Percentiles rank a stretch among this genome's conserved stretches.
Conservation (phyloP, 441 rosid genomes). For the Populus hybrid region DNA sequence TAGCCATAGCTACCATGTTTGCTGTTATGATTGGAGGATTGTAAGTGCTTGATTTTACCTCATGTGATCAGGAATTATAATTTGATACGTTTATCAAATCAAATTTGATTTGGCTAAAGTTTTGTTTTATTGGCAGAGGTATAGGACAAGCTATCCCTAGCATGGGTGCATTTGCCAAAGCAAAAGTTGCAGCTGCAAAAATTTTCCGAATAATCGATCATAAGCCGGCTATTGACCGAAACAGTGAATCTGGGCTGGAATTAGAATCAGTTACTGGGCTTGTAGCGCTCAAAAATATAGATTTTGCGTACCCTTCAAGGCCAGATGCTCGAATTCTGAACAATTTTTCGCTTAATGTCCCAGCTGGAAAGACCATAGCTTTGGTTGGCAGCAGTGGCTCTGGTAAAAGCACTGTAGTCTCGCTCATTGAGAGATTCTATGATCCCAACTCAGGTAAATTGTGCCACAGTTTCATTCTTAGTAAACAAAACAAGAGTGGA, state of each 20-base stretch:
- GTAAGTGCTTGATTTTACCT: constrained; percentile 46
- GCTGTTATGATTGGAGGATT: constrained; percentile 98
- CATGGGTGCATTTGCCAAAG: constrained; percentile 90
- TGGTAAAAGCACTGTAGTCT: constrained; percentile 98
- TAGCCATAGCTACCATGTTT: constrained; percentile 97
- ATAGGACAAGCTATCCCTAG: constrained; percentile 96
- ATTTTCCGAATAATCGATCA: constrained; percentile 86
- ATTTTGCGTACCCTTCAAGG: constrained; percentile 94
- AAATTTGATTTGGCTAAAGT: constrained; percentile 2
- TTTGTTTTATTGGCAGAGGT: constrained; percentile 49
- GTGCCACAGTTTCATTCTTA: neutral
- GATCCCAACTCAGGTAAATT: constrained; percentile 84
- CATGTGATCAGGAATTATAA: neutral
- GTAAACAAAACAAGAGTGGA: neutral
- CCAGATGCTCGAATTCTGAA: constrained; percentile 81
- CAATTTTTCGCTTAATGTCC: constrained; percentile 69
- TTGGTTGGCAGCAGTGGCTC: constrained; percentile 99
- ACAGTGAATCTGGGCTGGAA: constrained; percentile 66
- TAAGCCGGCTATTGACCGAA: constrained; percentile 66
- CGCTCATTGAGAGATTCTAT: constrained; percentile 95
- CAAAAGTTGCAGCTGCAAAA: constrained; percentile 93
- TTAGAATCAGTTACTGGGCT: constrained; percentile 75
- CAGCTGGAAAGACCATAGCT: constrained; percentile 97
- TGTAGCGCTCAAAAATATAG: constrained; percentile 78
- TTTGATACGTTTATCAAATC: neutral